Evolutionary conservation across 306 rosid genomes (phyloP), one percentile per base, ranked within the genome.

Genomic region (Elaeagnus macrophylla): DNA sequence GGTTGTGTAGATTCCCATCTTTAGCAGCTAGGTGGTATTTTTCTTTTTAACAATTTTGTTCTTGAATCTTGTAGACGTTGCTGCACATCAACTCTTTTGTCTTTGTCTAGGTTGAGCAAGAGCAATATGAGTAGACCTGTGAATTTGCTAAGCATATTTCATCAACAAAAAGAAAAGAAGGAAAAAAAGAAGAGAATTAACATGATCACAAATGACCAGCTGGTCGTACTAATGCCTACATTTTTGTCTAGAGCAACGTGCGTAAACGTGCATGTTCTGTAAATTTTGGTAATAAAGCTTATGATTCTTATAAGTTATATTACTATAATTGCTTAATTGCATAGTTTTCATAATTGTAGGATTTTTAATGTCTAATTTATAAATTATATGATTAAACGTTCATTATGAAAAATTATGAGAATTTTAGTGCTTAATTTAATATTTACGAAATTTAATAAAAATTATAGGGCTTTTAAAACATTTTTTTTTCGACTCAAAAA

Each of bases 241-340:
- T 25, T 65, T 75, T 54, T 75, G 63, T 72, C 77, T 85, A 46
- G 84, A 77, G 45, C 89, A 79, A 68, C 81, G 94, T 38, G 86
- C 74, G 55, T 85, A 85, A 39, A 77, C 72, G 38, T 86, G 68
- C 43, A 79, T 48, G 51, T 68, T 67, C 20, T 68, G 68, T 43
- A 57, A 71, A 85, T 81, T 60, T 11, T 70, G 54, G 89, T 65
- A 7, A 76, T 67, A 1, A 85, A 74, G 44, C 72, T 86, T 25
- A 76, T 76, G 17, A 50, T 43, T 68, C 89, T 89, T 89, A 85
- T 85, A 85, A 51, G 82, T 80, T 64, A 85, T 89, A 68, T 89
- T 84, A 66, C 94, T 85, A 75, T 43, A 60, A 46, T 49, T 5
- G 16, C n/a, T n/a, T n/a, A n/a, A n/a, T n/a, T n/a, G n/a, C n/a